Percentiles rank a stretch among this genome's conserved stretches.
These are phyloP conservation scores for Ophiostoma angusticollis DNA, from an alignment of 2,329 filamentous ascomycete genomes.

Conservation along the genomic window DNA sequence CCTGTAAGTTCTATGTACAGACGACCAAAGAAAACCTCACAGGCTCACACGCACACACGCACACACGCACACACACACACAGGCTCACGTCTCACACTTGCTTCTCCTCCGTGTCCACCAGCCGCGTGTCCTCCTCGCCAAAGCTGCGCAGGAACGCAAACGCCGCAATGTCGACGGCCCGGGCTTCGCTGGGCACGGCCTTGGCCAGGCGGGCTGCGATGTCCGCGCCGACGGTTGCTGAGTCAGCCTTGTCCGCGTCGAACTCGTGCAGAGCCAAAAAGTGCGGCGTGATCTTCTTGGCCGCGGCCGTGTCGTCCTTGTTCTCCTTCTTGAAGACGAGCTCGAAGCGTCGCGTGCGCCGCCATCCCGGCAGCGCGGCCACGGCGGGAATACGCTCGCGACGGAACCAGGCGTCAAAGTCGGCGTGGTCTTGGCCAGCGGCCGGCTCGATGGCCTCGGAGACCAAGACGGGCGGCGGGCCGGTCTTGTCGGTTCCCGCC, in stretches of 20 bases:
- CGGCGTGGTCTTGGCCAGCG: not conserved
- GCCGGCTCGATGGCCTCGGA: constrained; percentile 6
- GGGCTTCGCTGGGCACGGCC: constrained; percentile 1
- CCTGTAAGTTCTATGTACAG: no score
- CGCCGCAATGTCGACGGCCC: constrained; percentile 3
- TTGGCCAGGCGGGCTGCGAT: no score
- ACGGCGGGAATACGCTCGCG: constrained; percentile 1
- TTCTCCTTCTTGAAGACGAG: constrained; percentile 5
- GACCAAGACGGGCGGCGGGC: not conserved
- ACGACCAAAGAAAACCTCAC: not conserved
- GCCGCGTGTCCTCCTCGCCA: constrained; percentile 2
- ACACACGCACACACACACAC: not conserved
- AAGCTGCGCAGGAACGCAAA: constrained; percentile 4
- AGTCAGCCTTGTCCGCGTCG: not conserved
- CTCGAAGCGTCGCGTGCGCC: constrained; percentile 8
- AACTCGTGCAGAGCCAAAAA: constrained; percentile 8
- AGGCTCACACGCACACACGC: no score
- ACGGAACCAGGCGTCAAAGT: constrained; percentile 5
- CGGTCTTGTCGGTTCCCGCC: not conserved
- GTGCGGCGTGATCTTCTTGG: not conserved
- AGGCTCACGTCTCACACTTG: not conserved
- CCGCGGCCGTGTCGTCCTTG: not conserved
- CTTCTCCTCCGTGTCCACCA: constrained; percentile 7
- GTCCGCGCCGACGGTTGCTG: not conserved
- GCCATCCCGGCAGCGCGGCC: not conserved